Percentiles rank a stretch among this genome's conserved stretches.
phyloP scores from a whole-genome alignment of 768 basidiomycete species.

The Lentinula lateritia region DNA sequence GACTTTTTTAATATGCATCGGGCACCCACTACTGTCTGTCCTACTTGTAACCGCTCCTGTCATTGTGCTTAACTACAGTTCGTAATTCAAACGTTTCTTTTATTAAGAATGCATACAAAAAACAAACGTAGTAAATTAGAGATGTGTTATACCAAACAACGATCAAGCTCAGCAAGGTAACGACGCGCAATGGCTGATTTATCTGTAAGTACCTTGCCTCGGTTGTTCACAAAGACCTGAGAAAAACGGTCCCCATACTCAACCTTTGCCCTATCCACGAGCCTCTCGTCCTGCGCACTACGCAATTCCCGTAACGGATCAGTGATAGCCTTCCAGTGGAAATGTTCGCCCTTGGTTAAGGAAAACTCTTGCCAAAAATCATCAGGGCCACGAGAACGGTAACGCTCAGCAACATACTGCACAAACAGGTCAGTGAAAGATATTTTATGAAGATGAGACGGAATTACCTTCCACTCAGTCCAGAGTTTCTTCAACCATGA shows the following conservation, averaged over 20 bases:
- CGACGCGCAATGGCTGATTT: neutral
- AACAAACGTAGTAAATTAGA: no score
- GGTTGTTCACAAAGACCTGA: neutral
- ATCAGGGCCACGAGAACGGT: neutral
- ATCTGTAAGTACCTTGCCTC: neutral
- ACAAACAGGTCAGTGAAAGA: neutral
- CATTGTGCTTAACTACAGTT: conserved; percentile 7
- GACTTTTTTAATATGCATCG: conserved; percentile 18
- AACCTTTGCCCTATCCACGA: neutral
- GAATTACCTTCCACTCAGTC: neutral
- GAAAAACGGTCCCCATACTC: neutral
- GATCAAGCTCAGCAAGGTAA: neutral
- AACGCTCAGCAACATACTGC: neutral
- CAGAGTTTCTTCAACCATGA: neutral
- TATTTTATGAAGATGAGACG: neutral
- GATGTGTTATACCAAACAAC: no score
- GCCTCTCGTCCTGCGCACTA: neutral
- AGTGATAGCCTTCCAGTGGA: neutral
- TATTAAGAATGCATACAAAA: no score
- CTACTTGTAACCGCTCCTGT: conserved; percentile 15
- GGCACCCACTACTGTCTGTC: conserved; percentile 9
- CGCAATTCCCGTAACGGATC: neutral
- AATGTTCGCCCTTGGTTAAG: neutral
- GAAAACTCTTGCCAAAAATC: neutral
- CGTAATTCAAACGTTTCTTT: neutral